Evolutionary conservation across 306 rosid species (phyloP).

Genomic region (Prunus davidiana): DNA sequence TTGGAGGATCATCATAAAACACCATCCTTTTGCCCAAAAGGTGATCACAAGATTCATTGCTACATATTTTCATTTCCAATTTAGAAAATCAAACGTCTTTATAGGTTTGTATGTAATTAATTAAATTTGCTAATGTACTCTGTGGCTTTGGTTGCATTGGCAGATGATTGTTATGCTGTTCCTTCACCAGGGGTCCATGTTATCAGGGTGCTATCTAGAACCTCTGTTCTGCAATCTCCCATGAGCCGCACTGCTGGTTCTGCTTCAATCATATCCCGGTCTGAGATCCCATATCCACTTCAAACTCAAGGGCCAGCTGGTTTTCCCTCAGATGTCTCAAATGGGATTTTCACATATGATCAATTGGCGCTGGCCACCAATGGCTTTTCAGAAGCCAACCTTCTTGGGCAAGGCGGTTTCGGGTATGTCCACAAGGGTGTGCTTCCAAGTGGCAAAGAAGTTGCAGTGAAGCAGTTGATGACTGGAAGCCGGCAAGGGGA

Average conservation of each 20-base stretch:
- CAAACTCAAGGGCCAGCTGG: conserved; percentile 15
- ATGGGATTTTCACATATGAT: conserved; percentile 38
- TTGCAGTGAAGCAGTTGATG: conserved; percentile 52
- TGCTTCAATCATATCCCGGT: conserved; percentile 6
- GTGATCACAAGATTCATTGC: conserved; percentile 16
- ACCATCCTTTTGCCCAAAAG: conserved; percentile 20
- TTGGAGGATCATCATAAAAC: conserved; percentile 5
- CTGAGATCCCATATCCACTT: conserved; percentile 16
- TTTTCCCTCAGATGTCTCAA: conserved; percentile 10
- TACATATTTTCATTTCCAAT: neutral
- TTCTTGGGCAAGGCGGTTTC: conserved; percentile 59
- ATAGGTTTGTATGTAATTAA: neutral
- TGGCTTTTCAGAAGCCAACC: conserved; percentile 44
- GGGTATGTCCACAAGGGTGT: conserved; percentile 54
- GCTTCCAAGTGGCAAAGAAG: conserved; percentile 43
- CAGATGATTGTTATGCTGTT: conserved; percentile 12
- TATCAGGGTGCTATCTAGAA: conserved; percentile 26
- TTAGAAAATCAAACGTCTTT: too few relatives aligned
- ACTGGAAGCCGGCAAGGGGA: conserved; percentile 50
- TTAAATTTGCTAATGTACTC: neutral
- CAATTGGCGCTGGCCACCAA: conserved; percentile 42
- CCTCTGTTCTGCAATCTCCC: conserved; percentile 22
- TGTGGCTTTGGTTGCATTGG: conserved; percentile 4
- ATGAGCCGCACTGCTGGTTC: conserved; percentile 6
- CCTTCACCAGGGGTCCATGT: conserved; percentile 25